phyloP scores from a whole-genome alignment of 176 grass and related monocot genomes.

The Eragrostis nindensis region DNA sequence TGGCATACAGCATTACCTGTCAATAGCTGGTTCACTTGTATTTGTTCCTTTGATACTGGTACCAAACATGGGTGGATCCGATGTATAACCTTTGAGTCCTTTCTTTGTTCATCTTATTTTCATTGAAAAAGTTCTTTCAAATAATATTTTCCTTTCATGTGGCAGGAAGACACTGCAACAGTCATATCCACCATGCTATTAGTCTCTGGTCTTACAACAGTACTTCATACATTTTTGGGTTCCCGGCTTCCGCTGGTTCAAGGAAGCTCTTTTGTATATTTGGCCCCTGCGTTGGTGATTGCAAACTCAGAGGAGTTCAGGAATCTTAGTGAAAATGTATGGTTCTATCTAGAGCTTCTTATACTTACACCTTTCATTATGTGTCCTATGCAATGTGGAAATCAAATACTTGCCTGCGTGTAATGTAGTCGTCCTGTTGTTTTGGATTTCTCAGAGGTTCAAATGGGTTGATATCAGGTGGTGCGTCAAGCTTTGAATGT shows the following conservation, averaged over 20 bases:
- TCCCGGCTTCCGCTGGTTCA: slow-evolving; percentile 94
- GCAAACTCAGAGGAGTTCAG: slow-evolving; percentile 94
- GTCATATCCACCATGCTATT: slow-evolving; percentile 95
- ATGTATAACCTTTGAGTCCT: slow-evolving; percentile 64
- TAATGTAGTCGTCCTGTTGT: neutral
- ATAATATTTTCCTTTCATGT: slow-evolving; percentile 50
- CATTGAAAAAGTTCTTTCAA: slow-evolving; percentile 24
- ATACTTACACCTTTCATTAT: slow-evolving; percentile 31
- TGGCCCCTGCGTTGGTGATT: slow-evolving; percentile 94
- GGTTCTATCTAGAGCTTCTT: slow-evolving; percentile 37
- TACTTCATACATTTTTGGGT: slow-evolving; percentile 91
- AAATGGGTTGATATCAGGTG: slow-evolving; percentile 8
- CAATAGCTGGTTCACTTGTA: slow-evolving; percentile 94
- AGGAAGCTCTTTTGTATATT: slow-evolving; percentile 98
- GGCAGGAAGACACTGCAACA: slow-evolving; percentile 90
- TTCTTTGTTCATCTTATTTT: slow-evolving; percentile 45
- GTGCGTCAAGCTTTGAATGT: slow-evolving; percentile 20
- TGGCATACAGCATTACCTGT: slow-evolving; percentile 96
- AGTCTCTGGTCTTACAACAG: slow-evolving; percentile 89
- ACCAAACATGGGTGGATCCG: slow-evolving; percentile 90
- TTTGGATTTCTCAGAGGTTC: slow-evolving; percentile 13
- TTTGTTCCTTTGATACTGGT: slow-evolving; percentile 99
- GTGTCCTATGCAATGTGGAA: neutral
- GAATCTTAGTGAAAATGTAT: slow-evolving; percentile 96
- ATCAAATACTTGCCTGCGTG: neutral